Conservation (phyloP, 2,329 filamentous ascomycete genomes). For the Pseudocercospora vitis region DNA sequence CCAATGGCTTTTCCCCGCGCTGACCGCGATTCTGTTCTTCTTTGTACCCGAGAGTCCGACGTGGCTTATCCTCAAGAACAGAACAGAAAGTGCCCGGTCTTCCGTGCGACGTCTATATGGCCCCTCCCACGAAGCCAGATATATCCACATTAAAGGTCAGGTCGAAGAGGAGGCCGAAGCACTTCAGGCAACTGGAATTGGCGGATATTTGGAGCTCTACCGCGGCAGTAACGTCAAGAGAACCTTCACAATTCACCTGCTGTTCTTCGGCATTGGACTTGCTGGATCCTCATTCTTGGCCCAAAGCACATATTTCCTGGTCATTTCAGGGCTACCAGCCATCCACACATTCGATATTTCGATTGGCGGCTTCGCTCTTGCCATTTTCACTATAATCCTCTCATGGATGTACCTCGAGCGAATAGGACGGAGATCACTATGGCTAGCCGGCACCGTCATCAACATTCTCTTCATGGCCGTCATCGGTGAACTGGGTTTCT, state of each 20-base stretch:
- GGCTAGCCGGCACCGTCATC: background rate
- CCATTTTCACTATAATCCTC: background rate
- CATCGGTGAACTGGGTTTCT: slow-evolving; percentile 1
- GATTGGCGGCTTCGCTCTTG: background rate
- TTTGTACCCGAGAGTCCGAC: background rate
- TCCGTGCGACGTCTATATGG: background rate
- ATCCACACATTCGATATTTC: background rate
- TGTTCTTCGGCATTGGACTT: slow-evolving; percentile 7
- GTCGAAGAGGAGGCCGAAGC: slow-evolving; percentile 2
- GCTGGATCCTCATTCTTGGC: slow-evolving; percentile 4
- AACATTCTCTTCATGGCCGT: slow-evolving; percentile 4
- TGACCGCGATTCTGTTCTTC: slow-evolving; percentile 1
- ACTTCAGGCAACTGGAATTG: background rate
- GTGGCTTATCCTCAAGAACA: background rate
- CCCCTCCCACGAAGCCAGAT: background rate
- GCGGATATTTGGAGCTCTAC: slow-evolving; percentile 2
- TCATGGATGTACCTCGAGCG: background rate
- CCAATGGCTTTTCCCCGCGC: background rate
- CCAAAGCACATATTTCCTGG: slow-evolving; percentile 5
- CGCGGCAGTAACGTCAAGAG: slow-evolving; percentile 2
- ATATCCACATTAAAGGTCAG: background rate
- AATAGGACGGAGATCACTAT: background rate
- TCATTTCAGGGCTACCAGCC: slow-evolving; percentile 1
- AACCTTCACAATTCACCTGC: background rate
- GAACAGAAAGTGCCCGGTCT: background rate